Percentiles rank a stretch among this genome's conserved stretches.
Conservation (phyloP, 805 yeast species). For the Candida gorgasii region DNA sequence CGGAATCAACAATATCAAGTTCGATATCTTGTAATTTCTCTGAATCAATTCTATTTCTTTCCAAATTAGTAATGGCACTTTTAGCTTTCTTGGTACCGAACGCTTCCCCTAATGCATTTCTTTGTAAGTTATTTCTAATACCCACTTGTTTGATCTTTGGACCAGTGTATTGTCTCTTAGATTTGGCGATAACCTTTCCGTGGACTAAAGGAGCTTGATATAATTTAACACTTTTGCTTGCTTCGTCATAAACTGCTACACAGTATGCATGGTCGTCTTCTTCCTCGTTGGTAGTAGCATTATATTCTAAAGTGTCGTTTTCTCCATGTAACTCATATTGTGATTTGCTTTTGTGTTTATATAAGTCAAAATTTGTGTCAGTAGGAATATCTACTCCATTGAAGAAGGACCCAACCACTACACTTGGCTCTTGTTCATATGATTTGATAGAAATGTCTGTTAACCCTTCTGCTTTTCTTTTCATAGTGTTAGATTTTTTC, state of each 20-base stretch:
- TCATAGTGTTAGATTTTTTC: slow-evolving; percentile 8
- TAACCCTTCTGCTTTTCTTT: slow-evolving; percentile 21
- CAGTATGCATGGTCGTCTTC: slow-evolving; percentile 53
- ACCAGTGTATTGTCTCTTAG: slow-evolving; percentile 55
- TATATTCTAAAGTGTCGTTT: slow-evolving; percentile 68
- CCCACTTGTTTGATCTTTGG: slow-evolving; percentile 64
- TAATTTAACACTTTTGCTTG: slow-evolving; percentile 62
- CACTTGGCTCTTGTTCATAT: slow-evolving; percentile 44
- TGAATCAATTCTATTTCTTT: slow-evolving; percentile 83
- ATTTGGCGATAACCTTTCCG: slow-evolving; percentile 62
- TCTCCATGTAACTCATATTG: slow-evolving; percentile 73
- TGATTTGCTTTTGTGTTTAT: slow-evolving; percentile 46
- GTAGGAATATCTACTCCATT: slow-evolving; percentile 70
- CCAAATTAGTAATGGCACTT: slow-evolving; percentile 78
- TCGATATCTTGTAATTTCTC: slow-evolving; percentile 74
- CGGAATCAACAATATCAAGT: slow-evolving; percentile 78
- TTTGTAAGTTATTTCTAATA: slow-evolving; percentile 53
- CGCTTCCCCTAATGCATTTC: slow-evolving; percentile 89
- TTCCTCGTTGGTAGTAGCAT: slow-evolving; percentile 47
- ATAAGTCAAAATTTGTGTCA: slow-evolving; percentile 62
- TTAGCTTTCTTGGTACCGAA: slow-evolving; percentile 97
- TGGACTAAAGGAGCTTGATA: slow-evolving; percentile 62
- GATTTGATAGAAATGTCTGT: slow-evolving; percentile 42
- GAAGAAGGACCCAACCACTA: slow-evolving; percentile 71
- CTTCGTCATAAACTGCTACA: slow-evolving; percentile 76